Evolutionary conservation across 2,329 filamentous ascomycete genomes (phyloP).

Genomic region (Westerdykella ornata): DNA sequence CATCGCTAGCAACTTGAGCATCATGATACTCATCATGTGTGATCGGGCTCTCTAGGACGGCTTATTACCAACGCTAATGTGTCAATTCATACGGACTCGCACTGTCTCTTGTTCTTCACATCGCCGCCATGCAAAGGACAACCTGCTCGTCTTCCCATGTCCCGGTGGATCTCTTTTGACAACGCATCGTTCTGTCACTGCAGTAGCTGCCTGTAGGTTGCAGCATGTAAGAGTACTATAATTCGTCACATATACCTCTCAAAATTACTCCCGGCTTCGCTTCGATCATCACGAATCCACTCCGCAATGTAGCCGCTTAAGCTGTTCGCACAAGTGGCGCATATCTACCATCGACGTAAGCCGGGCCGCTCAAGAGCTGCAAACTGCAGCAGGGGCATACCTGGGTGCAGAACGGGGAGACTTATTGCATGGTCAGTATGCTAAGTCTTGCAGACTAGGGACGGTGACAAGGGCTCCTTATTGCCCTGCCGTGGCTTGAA

Average conservation of each 20-base stretch:
- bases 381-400: slow-evolving; percentile 13
- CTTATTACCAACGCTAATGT: too few relatives aligned
- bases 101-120: too few relatives aligned
- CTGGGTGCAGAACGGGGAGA: slow-evolving; percentile 16
- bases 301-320: slow-evolving; percentile 8
- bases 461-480: slow-evolving; percentile 10
- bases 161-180: too few relatives aligned
- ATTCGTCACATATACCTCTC: slow-evolving; percentile 19
- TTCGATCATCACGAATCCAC: too few relatives aligned
- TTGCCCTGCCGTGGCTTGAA: slow-evolving; percentile 9
- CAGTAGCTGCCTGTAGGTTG: slow-evolving; percentile 10
- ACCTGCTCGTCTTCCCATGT: too few relatives aligned
- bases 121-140: too few relatives aligned
- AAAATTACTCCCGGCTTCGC: not conserved
- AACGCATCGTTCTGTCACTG: slow-evolving; percentile 1
- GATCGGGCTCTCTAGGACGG: too few relatives aligned
- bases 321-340: slow-evolving; percentile 8
- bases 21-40: too few relatives aligned
- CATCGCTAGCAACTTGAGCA: too few relatives aligned
- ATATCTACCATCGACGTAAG: not conserved
- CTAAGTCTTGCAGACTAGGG: slow-evolving; percentile 9
- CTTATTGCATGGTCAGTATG: slow-evolving; percentile 11
- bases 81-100: too few relatives aligned
- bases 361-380: not conserved
- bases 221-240: slow-evolving; percentile 18